Conservation (phyloP, 345 rosid species). For the Camelina laxa region DNA sequence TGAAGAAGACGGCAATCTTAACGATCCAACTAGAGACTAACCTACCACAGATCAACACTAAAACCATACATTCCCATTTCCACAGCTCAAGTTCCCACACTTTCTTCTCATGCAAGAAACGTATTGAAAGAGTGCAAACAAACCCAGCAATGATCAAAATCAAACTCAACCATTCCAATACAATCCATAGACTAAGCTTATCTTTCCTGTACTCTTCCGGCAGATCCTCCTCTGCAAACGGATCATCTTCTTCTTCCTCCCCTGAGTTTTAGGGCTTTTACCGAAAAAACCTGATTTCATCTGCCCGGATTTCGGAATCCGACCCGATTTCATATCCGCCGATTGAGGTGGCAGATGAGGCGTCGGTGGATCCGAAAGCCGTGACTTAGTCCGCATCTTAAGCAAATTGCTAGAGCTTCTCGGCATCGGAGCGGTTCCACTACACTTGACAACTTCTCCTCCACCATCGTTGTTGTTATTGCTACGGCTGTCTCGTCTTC, state of each 20-base stretch:
- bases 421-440: constrained; percentile 45
- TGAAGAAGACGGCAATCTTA: constrained; percentile 57
- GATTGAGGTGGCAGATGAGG: constrained; percentile 27
- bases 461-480: constrained; percentile 20
- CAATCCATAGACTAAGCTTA: constrained; percentile 41
- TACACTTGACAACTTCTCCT: constrained; percentile 53
- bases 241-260: constrained; percentile 65
- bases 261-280: constrained; percentile 21
- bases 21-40: constrained; percentile 73
- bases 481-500: constrained; percentile 32
- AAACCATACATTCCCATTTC: constrained; percentile 72
- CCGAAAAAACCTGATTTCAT: constrained; percentile 48
- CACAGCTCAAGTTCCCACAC: constrained; percentile 57
- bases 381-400: constrained; percentile 45
- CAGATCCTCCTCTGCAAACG: constrained; percentile 60
- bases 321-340: constrained; percentile 42
- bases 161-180: constrained; percentile 63
- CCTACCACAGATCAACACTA: constrained; percentile 76
- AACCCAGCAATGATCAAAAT: constrained; percentile 50
- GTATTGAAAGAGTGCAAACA: constrained; percentile 52
- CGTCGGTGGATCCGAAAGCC: constrained; percentile 48
- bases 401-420: constrained; percentile 44
- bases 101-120: constrained; percentile 40
- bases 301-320: constrained; percentile 37
- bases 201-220: constrained; percentile 57